Evolutionary conservation across 805 yeast species (phyloP).

Genomic region (Yarrowia keelungensis): DNA sequence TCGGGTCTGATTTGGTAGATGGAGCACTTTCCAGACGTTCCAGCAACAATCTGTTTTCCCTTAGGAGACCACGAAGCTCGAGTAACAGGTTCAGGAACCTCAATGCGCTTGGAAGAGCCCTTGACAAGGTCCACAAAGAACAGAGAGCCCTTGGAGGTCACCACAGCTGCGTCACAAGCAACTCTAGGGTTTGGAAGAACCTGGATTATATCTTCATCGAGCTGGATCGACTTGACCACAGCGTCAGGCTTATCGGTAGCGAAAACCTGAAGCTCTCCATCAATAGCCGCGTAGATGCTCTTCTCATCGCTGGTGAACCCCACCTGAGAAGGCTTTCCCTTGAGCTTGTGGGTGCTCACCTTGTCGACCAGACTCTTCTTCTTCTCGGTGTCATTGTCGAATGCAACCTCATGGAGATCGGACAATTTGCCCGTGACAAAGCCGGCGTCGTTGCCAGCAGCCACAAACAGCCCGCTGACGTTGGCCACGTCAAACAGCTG

Average conservation of each 20-base stretch:
- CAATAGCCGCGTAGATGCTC: conserved; percentile 40
- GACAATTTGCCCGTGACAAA: conserved; percentile 42
- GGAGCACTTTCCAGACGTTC: conserved; percentile 41
- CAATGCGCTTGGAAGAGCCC: conserved; percentile 2
- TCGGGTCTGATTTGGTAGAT: conserved; percentile 40
- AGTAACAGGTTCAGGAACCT: conserved; percentile 34
- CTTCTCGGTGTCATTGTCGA: conserved; percentile 34
- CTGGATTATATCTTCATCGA: conserved; percentile 37
- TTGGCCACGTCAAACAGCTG: conserved; percentile 46
- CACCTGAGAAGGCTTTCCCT: conserved; percentile 40
- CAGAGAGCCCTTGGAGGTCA: conserved; percentile 40
- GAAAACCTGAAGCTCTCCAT: conserved; percentile 5
- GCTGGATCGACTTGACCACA: background rate
- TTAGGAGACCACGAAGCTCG: conserved; percentile 45
- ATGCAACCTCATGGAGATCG: conserved; percentile 41
- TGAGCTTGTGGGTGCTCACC: conserved; percentile 26
- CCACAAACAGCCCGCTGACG: conserved; percentile 43
- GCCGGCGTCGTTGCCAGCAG: conserved; percentile 43
- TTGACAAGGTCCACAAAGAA: conserved; percentile 12
- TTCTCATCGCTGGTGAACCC: conserved; percentile 45
- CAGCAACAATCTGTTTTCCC: conserved; percentile 46
- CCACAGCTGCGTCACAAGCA: conserved; percentile 40
- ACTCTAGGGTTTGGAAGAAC: conserved; percentile 41
- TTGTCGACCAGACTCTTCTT: conserved; percentile 25
- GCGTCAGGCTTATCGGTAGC: conserved; percentile 4